These are phyloP conservation scores for Aureobasidium sp. DNA, from an alignment of 2,329 filamentous ascomycete species.

Conservation along the genomic window DNA sequence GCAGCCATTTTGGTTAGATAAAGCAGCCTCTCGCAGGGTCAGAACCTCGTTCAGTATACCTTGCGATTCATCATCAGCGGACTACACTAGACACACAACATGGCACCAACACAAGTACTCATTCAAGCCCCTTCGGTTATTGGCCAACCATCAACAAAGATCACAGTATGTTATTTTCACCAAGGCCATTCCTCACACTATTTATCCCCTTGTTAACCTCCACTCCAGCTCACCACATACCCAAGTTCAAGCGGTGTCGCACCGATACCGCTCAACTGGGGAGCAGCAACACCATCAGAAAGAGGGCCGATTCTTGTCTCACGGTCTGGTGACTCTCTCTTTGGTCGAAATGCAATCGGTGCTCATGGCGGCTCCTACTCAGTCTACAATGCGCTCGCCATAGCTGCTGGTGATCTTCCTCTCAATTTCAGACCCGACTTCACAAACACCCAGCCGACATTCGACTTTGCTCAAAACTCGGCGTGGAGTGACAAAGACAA, in stretches of 20 bases:
- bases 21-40: not conserved
- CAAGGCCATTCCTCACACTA: too few relatives aligned
- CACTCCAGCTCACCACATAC: not conserved
- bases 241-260: not conserved
- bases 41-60: not conserved
- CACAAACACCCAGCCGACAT: constrained; percentile 80
- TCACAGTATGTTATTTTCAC: not conserved
- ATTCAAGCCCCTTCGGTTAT: not conserved
- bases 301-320: not conserved
- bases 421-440: constrained; percentile 72
- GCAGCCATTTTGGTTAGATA: not conserved
- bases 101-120: not conserved
- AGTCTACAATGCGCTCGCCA: constrained; percentile 82
- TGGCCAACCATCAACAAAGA: not conserved
- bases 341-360: constrained; percentile 42
- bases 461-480: constrained; percentile 65
- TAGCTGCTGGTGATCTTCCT: constrained; percentile 83
- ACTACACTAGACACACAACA: not conserved
- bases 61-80: not conserved
- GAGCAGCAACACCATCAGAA: not conserved
- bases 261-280: not conserved
- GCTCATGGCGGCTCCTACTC: constrained; percentile 87
- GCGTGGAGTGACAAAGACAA: constrained; percentile 6
- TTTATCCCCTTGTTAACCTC: too few relatives aligned
- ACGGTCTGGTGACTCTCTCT: not conserved